phyloP scores from a whole-genome alignment of 2,329 filamentous ascomycete species.

The Fusarium sp. region DNA sequence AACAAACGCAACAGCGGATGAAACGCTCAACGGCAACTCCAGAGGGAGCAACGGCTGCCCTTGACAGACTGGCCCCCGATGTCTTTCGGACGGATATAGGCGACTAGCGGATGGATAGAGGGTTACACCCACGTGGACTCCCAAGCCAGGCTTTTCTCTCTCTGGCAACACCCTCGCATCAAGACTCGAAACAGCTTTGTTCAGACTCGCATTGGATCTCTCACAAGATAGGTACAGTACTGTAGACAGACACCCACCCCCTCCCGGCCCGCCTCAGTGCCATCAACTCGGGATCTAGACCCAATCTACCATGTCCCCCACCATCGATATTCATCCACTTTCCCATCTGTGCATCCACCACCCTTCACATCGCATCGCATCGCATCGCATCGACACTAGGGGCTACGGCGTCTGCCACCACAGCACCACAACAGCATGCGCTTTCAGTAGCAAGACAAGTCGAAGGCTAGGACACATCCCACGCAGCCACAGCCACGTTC shows the following conservation, averaged over 20 bases:
- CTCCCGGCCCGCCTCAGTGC: constrained; percentile 18
- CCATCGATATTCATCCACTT: constrained; percentile 32
- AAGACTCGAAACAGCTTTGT: not conserved
- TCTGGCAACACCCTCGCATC: not conserved
- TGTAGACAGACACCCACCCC: constrained; percentile 9
- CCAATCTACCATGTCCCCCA: constrained; percentile 30
- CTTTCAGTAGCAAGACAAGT: not conserved
- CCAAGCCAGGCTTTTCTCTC: not conserved
- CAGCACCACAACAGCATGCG: not conserved
- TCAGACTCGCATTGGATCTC: not conserved
- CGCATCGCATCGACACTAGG: constrained; percentile 1
- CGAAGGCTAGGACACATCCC: not conserved
- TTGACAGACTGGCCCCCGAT: not conserved
- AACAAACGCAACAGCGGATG: not conserved
- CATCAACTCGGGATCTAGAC: constrained; percentile 30
- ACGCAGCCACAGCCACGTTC: constrained; percentile 15
- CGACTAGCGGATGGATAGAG: not conserved
- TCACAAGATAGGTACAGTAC: not conserved
- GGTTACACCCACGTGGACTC: not conserved
- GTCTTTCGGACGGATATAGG: not conserved
- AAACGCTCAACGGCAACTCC: not conserved
- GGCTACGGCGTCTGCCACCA: not conserved
- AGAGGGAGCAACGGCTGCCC: not conserved
- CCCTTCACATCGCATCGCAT: constrained; percentile 4
- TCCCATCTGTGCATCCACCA: constrained; percentile 23